These are phyloP conservation scores for Malania oleifera DNA, from an alignment of 164 flowering plant species.

Conservation along the genomic window DNA sequence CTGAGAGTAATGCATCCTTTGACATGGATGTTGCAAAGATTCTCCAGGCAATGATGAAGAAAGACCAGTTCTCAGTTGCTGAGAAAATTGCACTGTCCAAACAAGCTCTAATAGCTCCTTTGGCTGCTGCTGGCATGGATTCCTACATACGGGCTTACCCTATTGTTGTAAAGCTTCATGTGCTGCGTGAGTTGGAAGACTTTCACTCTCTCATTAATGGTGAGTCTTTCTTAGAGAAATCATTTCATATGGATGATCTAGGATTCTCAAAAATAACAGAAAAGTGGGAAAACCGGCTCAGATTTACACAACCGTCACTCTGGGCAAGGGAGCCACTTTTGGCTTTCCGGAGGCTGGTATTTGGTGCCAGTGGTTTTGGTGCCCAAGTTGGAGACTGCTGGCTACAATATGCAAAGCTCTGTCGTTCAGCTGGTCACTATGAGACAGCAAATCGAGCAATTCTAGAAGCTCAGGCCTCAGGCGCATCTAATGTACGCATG, in stretches of 20 bases:
- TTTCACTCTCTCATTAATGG: constrained; percentile 64
- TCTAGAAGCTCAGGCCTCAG: constrained; percentile 82
- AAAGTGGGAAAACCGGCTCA: constrained; percentile 84
- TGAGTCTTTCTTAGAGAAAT: constrained; percentile 77
- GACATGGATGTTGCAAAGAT: constrained; percentile 96
- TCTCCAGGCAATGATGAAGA: constrained; percentile 89
- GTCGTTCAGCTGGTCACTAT: constrained; percentile 95
- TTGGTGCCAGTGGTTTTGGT: constrained; percentile 72
- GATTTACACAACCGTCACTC: constrained; percentile 83
- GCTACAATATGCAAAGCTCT: constrained; percentile 97
- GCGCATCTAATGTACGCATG: constrained; percentile 83
- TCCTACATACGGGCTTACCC: constrained; percentile 95
- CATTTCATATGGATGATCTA: constrained; percentile 48
- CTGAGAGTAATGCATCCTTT: constrained; percentile 84
- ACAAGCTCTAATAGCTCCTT: constrained; percentile 89
- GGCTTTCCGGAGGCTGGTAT: constrained; percentile 86
- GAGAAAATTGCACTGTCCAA: constrained; percentile 85
- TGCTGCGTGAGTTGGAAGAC: constrained; percentile 87
- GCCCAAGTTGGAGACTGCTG: constrained; percentile 87
- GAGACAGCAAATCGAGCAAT: constrained; percentile 95
- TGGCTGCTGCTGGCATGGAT: constrained; percentile 99
- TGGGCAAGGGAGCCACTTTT: constrained; percentile 98
- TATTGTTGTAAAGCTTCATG: constrained; percentile 83
- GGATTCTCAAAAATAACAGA: constrained; percentile 48
- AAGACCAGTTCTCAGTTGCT: constrained; percentile 78